Conservation (phyloP, 805 yeast species). For the Candida orba region DNA sequence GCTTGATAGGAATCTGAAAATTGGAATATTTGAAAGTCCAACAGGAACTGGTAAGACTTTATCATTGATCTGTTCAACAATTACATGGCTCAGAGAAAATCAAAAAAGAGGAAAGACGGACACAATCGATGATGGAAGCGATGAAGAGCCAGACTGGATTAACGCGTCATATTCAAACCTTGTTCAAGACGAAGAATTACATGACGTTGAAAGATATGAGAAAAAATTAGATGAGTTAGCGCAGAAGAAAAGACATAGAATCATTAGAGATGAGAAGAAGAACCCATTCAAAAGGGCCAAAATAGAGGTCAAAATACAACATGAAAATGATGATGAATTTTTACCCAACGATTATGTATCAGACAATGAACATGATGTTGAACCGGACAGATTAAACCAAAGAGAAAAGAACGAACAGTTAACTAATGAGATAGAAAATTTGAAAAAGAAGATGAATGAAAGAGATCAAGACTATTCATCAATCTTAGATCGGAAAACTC, state of each 20-base stretch:
- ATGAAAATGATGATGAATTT: conserved; percentile 32
- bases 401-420: conserved; percentile 28
- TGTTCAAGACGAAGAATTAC: conserved; percentile 18
- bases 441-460: conserved; percentile 38
- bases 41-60: conserved; percentile 94
- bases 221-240: conserved; percentile 25
- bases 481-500: conserved; percentile 29
- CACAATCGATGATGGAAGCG: conserved; percentile 32
- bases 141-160: conserved; percentile 70
- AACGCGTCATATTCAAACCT: conserved; percentile 31
- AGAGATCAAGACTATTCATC: conserved; percentile 12
- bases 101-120: conserved; percentile 1
- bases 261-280: conserved; percentile 6
- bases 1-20: conserved; percentile 45
- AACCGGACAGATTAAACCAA: conserved; percentile 2
- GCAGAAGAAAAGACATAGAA: conserved; percentile 10
- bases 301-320: conserved; percentile 18
- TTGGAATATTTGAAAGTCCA: conserved; percentile 86
- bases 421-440: conserved; percentile 38
- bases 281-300: conserved; percentile 16
- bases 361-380: conserved; percentile 20
- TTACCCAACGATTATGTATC: conserved; percentile 33
- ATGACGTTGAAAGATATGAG: conserved; percentile 29
- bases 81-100: conserved; percentile 68
- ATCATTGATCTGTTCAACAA: conserved; percentile 74